Evolutionary conservation across 2,329 filamentous ascomycete species (phyloP).

Genomic region (Aspergillus fumigatiaffinis): DNA sequence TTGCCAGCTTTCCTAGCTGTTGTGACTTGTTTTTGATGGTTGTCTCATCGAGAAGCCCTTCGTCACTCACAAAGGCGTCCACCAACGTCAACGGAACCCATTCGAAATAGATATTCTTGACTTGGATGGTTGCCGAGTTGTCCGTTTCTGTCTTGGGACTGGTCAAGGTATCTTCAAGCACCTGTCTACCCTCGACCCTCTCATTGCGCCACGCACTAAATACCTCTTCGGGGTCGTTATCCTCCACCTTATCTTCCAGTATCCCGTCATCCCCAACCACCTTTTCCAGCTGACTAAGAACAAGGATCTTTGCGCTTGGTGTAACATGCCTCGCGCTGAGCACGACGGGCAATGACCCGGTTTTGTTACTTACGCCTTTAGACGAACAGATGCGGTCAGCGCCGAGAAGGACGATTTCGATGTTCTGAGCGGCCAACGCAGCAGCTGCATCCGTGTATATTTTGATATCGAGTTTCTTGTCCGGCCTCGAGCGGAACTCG

Average conservation of each 20-base stretch:
- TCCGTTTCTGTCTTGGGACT: conserved; percentile 9
- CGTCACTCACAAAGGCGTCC: conserved; percentile 54
- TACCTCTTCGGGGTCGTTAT: conserved; percentile 54
- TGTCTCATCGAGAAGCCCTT: conserved; percentile 37
- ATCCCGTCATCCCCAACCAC: conserved; percentile 49
- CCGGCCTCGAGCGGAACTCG: conserved; percentile 8
- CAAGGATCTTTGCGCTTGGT: conserved; percentile 48
- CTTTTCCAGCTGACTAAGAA: conserved; percentile 60
- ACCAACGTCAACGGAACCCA: conserved; percentile 53
- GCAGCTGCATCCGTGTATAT: conserved; percentile 60
- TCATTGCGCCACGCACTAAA: conserved; percentile 42
- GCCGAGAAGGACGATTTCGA: conserved; percentile 60
- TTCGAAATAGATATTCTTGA: conserved; percentile 56
- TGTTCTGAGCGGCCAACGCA: conserved; percentile 49
- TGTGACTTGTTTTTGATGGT: conserved; percentile 22
- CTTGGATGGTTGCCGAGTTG: conserved; percentile 22
- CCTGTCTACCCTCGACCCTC: conserved; percentile 20
- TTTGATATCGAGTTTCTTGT: conserved; percentile 39
- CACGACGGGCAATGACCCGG: conserved; percentile 57
- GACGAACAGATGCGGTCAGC: conserved; percentile 58
- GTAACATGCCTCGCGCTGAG: conserved; percentile 52
- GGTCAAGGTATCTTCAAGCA: conserved; percentile 13
- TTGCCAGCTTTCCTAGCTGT: conserved; percentile 14
- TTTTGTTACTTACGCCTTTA: conserved; percentile 65
- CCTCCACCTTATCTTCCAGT: conserved; percentile 48